Base-by-base conservation (phyloP, 371 early-diverging fungal species). In the Haplosporangium sp. region DNA sequence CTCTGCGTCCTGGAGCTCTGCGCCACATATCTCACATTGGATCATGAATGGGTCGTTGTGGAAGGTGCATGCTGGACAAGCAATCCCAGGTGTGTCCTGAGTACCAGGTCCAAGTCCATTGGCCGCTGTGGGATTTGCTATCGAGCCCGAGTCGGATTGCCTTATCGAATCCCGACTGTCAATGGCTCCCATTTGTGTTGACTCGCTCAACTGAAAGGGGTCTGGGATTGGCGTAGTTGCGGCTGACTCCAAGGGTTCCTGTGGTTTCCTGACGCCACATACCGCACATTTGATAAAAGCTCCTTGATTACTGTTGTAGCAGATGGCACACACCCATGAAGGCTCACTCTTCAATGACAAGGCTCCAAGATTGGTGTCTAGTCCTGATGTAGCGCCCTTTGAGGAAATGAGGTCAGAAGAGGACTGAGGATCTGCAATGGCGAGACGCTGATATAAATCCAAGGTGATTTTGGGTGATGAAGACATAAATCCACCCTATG, bases 51-150 rank as follows among this genome's bases (percentile, higher is more conserved):
- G 85, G 74, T 94, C 95, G 73, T 97, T 97, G 53, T 91, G 82
- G 76, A 95, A 96, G 0, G 96, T 96, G 81, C 97, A 94, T 3
- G 83, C 79, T 9, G 86, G 80, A 60, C 94, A 94, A 12, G 87
- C 74, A n/a, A 85, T 57, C 2, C 56, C 60, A 11, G 68, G 59
- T 10, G 51, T 67, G 3, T 67, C 54, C 40, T 29, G 29, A 4
- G 29, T 29, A 29, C 4, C 29, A 29, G 29, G 1, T 1, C 29
- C 29, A 29, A 29, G 29, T 29, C 29, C 29, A 29, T 29, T 29
- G 29, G 29, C 29, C 29, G 29, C 4, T 29, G 29, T 29, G 29
- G 29, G 29, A 29, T 29, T 29, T 29, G 29, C 4, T 29, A 29
- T 4, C 29, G 29, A 29, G 29, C 29, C 29, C 1, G 4, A 29